These are phyloP conservation scores for Seiridium unicorne DNA, from an alignment of 2,329 filamentous ascomycete species.

Conservation along the genomic window DNA sequence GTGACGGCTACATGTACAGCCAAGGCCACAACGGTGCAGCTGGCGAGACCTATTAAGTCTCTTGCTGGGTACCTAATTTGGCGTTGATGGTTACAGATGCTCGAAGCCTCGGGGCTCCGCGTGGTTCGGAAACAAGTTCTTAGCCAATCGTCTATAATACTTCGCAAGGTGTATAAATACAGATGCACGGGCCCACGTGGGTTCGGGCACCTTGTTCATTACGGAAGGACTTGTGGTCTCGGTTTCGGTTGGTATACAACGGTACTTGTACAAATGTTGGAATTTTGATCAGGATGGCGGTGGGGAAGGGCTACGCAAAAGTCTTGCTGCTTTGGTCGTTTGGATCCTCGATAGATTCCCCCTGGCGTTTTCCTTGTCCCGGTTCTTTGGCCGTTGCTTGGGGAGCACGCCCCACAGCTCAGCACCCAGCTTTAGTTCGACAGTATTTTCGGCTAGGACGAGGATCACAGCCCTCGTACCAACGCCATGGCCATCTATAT, in stretches of 20 bases:
- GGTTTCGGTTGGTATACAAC: constrained; percentile 16
- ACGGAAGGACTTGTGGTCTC: neutral
- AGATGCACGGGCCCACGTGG: constrained; percentile 7
- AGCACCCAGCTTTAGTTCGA: constrained; percentile 19
- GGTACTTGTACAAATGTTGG: constrained; percentile 26
- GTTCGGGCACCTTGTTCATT: no score
- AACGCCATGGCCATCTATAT: constrained; percentile 22
- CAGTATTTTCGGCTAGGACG: constrained; percentile 20
- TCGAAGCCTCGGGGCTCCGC: neutral
- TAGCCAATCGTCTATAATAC: constrained; percentile 10
- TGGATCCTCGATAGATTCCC: constrained; percentile 29
- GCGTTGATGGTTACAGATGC: no score
- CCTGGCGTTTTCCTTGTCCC: constrained; percentile 16
- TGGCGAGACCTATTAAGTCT: constrained; percentile 49
- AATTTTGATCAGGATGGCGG: constrained; percentile 16
- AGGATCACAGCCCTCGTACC: constrained; percentile 21
- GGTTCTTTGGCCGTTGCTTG: constrained; percentile 19
- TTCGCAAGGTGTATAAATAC: constrained; percentile 32
- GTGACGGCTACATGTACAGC: constrained; percentile 52
- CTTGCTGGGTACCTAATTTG: no score
- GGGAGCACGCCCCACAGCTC: constrained; percentile 21
- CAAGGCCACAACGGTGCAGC: constrained; percentile 60
- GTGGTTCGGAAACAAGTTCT: constrained; percentile 11
- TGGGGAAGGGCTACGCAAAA: constrained; percentile 21
- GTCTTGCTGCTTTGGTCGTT: constrained; percentile 14